Conservation (phyloP, 2,329 filamentous ascomycete genomes). For the Ceratocystis colombiana region DNA sequence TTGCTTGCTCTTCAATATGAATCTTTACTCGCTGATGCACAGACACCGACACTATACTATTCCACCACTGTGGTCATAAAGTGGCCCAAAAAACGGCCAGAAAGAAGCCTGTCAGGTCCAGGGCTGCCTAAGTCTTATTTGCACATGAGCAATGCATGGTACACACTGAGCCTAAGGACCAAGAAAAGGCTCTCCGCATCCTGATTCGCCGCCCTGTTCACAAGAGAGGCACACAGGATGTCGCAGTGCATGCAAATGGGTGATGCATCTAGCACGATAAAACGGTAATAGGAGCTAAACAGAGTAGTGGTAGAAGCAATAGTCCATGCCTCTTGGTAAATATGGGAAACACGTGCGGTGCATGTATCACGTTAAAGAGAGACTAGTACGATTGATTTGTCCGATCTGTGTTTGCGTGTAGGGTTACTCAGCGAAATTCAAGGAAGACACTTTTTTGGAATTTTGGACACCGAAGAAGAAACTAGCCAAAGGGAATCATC, state of each 20-base stretch:
- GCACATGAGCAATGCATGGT: not conserved
- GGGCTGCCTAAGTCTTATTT: not conserved
- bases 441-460: too few relatives aligned
- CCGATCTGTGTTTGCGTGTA: not conserved
- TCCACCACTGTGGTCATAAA: not conserved
- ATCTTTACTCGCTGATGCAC: not conserved
- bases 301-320: too few relatives aligned
- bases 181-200: not conserved
- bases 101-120: not conserved
- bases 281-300: not conserved
- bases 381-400: not conserved
- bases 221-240: not conserved
- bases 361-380: not conserved
- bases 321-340: too few relatives aligned
- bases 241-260: conserved; percentile 6
- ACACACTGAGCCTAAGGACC: not conserved
- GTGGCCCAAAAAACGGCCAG: not conserved
- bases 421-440: too few relatives aligned
- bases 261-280: not conserved
- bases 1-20: not conserved
- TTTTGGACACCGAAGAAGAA: too few relatives aligned
- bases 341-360: not conserved
- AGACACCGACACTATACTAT: not conserved
- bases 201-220: conserved; percentile 11
- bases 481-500: too few relatives aligned